Conservation (phyloP, 768 basidiomycete genomes). For the Gymnopilus junonius region DNA sequence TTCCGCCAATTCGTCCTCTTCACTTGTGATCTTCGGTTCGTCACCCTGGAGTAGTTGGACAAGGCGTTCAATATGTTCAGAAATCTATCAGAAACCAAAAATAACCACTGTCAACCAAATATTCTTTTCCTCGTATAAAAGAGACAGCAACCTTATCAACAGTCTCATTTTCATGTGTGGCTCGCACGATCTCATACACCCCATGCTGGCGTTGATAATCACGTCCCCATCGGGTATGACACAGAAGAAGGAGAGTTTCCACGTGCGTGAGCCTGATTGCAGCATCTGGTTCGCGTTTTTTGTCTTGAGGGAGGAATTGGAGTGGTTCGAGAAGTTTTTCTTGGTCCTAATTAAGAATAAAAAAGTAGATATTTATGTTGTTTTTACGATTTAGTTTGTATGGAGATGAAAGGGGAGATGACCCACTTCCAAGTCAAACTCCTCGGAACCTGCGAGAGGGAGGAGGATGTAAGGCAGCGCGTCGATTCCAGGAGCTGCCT, state of each 20-base stretch:
- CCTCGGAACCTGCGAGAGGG: slow-evolving; percentile 94
- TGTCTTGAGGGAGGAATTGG: slow-evolving; percentile 87
- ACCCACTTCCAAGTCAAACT: slow-evolving; percentile 86
- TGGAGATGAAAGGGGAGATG: neutral
- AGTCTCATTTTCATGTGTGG: slow-evolving; percentile 75
- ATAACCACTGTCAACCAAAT: neutral
- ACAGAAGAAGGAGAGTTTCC: slow-evolving; percentile 89
- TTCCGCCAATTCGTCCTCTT: slow-evolving; percentile 31
- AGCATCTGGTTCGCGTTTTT: slow-evolving; percentile 80
- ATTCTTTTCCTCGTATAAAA: neutral
- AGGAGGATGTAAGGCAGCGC: slow-evolving; percentile 84
- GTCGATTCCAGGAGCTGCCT: slow-evolving; percentile 76
- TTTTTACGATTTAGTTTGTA: neutral
- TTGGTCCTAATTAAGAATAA: slow-evolving; percentile 63
- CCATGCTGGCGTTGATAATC: slow-evolving; percentile 80
- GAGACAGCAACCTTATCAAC: slow-evolving; percentile 65
- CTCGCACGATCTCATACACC: slow-evolving; percentile 84
- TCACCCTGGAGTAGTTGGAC: slow-evolving; percentile 86
- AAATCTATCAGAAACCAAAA: slow-evolving; percentile 53
- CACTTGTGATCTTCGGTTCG: slow-evolving; percentile 58
- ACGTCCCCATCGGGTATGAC: slow-evolving; percentile 88
- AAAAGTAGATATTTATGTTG: no score
- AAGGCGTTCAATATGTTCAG: slow-evolving; percentile 85
- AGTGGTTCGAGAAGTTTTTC: slow-evolving; percentile 83
- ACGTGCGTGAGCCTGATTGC: slow-evolving; percentile 80